These are phyloP conservation scores for Croton setiger DNA, from an alignment of 441 rosid species.

Conservation along the genomic window DNA sequence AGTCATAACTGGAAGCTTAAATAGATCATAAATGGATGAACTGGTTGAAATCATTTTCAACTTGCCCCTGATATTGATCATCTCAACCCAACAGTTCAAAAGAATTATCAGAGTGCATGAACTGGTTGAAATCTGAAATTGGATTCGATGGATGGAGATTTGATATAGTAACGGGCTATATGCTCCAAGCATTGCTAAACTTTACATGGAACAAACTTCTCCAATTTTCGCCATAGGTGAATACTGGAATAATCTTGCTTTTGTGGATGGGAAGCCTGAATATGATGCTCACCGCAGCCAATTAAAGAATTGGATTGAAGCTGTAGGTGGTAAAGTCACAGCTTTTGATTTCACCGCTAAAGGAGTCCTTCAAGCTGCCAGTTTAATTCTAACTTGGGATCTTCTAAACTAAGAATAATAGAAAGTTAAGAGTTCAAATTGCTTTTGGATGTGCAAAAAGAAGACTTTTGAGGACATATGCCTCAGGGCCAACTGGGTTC, in stretches of 20 bases:
- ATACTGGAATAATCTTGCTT: conserved; percentile 59
- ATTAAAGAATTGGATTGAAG: conserved; percentile 54
- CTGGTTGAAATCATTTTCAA: no score
- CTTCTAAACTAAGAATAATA: no score
- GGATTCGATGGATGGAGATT: conserved; percentile 87
- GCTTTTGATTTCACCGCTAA: conserved; percentile 88
- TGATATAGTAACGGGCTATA: conserved; percentile 68
- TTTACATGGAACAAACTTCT: conserved; percentile 42
- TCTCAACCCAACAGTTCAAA: conserved; percentile 58
- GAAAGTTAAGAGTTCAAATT: no score
- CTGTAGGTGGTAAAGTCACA: conserved; percentile 49
- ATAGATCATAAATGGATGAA: conserved; percentile 94
- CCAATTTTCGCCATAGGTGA: conserved; percentile 81
- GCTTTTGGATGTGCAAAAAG: no score
- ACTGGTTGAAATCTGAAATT: conserved; percentile 67
- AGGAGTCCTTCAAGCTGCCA: conserved; percentile 75
- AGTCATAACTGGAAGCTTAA: conserved; percentile 78
- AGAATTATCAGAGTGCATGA: conserved; percentile 84
- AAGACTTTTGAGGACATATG: no score
- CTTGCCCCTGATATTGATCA: conserved; percentile 84
- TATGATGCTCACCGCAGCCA: conserved; percentile 56
- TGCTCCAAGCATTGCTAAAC: conserved; percentile 51
- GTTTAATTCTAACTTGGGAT: no score
- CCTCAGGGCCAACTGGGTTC: not conserved
- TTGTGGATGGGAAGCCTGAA: conserved; percentile 47